Base-by-base conservation (phyloP, 1,139 yeast genomes). In the Torulaspora pretoriensis region DNA sequence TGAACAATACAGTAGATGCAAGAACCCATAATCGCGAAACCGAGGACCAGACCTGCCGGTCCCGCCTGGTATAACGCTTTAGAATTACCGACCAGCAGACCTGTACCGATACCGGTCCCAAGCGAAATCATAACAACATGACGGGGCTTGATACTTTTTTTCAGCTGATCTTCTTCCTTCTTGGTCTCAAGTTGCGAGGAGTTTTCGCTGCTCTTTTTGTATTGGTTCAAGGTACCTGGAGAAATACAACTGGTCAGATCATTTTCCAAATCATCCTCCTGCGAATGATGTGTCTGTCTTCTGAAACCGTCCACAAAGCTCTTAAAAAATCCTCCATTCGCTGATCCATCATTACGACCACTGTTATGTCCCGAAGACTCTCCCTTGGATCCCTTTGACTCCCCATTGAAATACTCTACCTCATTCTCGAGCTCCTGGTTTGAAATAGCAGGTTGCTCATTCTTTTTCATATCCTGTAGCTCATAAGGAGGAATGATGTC, bases 51-150 rank as follows among this genome's bases (percentile, higher is more conserved):
- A 44, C 86, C 84, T 4, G 85, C 92, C 3, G 95, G 95, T 28
- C 96, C 96, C 45, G 95, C 95, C 26, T 74, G 70, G 39, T 69
- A 64, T 54, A 86, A 70, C 1, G 89, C 77, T 13, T 72, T 68
- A 39, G 94, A 95, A 19, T 84, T 75, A 47, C 95, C 95, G 34
- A 88, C 81, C 49, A 80, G 73, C 42, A 83, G 66, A 45, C 92
- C 92, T 3, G 88, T 81, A 68, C 96, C 96, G 46, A 87, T 83
- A 53, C 90, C 83, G 16, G 94, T 86, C 14, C 94, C 95, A 40
- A 87, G 73, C 31, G 95, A 86, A 51, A 88, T 84, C 83, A 83
- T 77, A 55, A 80, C 77, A 47, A 76, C 62, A 56, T 77, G 81
- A 45, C 80, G 65, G 22, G 74, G 69, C 46, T 70, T 70, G 40